Base-by-base conservation (phyloP, 2,329 filamentous ascomycete species). In the Pestalotiopsis sp. region DNA sequence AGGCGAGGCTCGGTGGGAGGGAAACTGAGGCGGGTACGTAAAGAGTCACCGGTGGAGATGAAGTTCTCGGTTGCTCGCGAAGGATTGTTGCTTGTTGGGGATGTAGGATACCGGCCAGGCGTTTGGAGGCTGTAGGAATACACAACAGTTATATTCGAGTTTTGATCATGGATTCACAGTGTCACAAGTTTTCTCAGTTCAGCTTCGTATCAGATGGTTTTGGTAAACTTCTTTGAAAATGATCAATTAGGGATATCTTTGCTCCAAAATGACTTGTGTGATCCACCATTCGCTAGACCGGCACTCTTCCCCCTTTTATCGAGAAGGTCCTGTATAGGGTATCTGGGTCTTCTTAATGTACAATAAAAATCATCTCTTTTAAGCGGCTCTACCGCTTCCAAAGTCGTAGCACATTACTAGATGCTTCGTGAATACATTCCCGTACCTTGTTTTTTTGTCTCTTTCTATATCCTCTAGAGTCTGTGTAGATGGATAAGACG, bases 341-440 rank as follows among this genome's bases (percentile, higher is more conserved):
- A 52, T 52, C 45, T 52, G 45, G 31, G 45, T 52, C 45, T 52
- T 17, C 20, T 52, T 52, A 52, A 20, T 20, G 9, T 52, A 52
- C 45, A 52, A 23, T 36, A 36, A 52, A 36, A 36, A 62, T 62
- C 57, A 27, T 27, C 27, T 38, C 4, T 41, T 36, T 5, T 61
- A 6, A 9, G 59, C 59, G 59, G 59, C 7, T 62, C 59, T 40
- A 62, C 59, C 59, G 59, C 59, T 40, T 52, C 31, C 31, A 20
- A 40, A 36, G 59, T 62, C 59, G 59, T 62, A 62, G 59, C 59
- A 36, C 59, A 41, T 62, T 62, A 62, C 27, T 62, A 62, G 27
- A 62, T 20, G 59, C 59, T 62, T 62, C 59, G 59, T 62, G 31
- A 40, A 36, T 40, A 62, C 45, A 23, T 52, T 52, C 45, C 45